A percentile compares a stretch with the other conserved stretches of the same genome.
These are phyloP conservation scores for Flueggea neowawraea DNA, from an alignment of 441 rosid genomes.

Conservation along the genomic window DNA sequence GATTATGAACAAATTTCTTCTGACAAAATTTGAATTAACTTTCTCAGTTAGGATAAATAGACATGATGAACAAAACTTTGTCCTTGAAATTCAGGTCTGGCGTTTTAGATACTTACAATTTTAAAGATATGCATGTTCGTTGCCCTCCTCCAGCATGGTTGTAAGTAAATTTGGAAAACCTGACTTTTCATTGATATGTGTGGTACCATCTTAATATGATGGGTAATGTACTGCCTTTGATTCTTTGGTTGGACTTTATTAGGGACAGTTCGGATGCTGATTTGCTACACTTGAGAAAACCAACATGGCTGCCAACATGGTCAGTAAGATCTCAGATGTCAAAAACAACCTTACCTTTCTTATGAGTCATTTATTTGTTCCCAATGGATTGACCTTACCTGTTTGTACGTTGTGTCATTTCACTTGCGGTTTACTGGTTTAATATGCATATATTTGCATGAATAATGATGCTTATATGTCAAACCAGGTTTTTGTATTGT, in stretches of 20 bases:
- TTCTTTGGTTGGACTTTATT: constrained; percentile 14
- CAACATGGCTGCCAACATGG: constrained; percentile 77
- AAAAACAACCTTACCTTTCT: too few relatives aligned
- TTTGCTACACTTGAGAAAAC: constrained; percentile 57
- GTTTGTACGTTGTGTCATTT: constrained; percentile 60
- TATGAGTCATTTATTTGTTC: too few relatives aligned
- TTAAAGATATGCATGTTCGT: constrained; percentile 79
- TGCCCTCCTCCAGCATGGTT: constrained; percentile 99
- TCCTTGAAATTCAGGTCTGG: constrained; percentile 66
- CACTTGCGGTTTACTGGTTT: background rate
- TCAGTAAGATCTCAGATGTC: constrained; percentile 16
- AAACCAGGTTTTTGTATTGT: background rate
- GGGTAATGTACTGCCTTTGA: background rate
- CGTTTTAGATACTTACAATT: constrained; percentile 56
- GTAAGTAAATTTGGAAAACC: constrained; percentile 51
- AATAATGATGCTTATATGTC: too few relatives aligned
- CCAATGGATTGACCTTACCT: too few relatives aligned
- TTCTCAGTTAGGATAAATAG: background rate
- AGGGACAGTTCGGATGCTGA: constrained; percentile 54
- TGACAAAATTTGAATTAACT: too few relatives aligned
- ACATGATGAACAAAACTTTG: background rate
- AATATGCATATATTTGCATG: too few relatives aligned
- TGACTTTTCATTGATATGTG: background rate
- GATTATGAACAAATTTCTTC: too few relatives aligned
- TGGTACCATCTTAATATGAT: constrained; percentile 5